These are phyloP conservation scores for Hymenoscyphus infarciens DNA, from an alignment of 2,329 filamentous ascomycete species.

Conservation along the genomic window DNA sequence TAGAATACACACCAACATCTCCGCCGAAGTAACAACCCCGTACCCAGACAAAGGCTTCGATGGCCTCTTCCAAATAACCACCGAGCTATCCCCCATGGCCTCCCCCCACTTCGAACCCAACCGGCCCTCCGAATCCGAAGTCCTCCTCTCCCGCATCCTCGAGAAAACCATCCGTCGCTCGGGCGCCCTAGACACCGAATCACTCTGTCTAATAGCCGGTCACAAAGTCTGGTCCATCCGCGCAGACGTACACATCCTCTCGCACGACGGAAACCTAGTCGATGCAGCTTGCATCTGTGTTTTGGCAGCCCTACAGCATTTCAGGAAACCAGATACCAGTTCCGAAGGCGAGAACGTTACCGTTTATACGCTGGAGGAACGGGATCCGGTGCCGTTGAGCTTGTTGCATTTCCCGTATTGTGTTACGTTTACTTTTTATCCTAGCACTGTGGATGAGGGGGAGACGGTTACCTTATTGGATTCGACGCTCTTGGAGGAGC, in stretches of 20 bases:
- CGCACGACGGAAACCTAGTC: constrained; percentile 85
- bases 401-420: constrained; percentile 92
- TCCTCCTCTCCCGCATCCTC: constrained; percentile 80
- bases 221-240: constrained; percentile 89
- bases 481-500: constrained; percentile 70
- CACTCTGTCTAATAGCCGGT: constrained; percentile 86
- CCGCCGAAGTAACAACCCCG: constrained; percentile 82
- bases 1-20: constrained; percentile 80
- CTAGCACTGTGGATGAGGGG: constrained; percentile 53
- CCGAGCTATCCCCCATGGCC: constrained; percentile 89
- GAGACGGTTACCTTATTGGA: constrained; percentile 71
- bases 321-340: constrained; percentile 82
- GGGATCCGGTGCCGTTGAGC: constrained; percentile 84
- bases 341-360: constrained; percentile 82
- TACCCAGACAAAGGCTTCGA: constrained; percentile 89
- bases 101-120: constrained; percentile 86
- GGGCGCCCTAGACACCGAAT: constrained; percentile 90
- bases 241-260: constrained; percentile 86
- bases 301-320: constrained; percentile 85
- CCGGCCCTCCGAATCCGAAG: constrained; percentile 77
- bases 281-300: constrained; percentile 84
- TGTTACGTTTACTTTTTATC: constrained; percentile 81
- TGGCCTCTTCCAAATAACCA: constrained; percentile 87
- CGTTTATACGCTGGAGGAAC: constrained; percentile 77
- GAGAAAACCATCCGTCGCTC: constrained; percentile 94